A percentile compares a stretch with the other conserved stretches of the same genome.
phyloP scores from a whole-genome alignment of 805 yeast genomes.

The Saturnispora besseyi region DNA sequence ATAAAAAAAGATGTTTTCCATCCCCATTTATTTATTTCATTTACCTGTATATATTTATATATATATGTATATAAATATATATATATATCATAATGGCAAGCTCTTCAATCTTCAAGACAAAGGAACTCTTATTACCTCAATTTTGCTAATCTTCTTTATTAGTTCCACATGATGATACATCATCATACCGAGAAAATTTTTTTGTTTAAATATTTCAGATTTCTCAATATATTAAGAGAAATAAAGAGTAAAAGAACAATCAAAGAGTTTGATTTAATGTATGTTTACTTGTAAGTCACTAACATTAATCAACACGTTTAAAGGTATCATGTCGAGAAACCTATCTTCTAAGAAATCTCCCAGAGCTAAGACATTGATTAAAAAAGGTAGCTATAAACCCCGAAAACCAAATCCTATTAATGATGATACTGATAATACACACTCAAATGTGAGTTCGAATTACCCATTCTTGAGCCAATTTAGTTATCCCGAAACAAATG shows the following conservation, averaged over 20 bases:
- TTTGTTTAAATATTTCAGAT: not conserved
- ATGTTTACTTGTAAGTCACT: not conserved
- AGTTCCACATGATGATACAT: too few species aligned
- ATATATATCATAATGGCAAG: not conserved
- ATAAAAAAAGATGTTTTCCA: not conserved
- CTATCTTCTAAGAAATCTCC: not conserved
- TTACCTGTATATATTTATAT: not conserved
- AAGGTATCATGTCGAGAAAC: not conserved
- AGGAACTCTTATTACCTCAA: not conserved
- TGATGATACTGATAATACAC: not conserved
- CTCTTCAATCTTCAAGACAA: not conserved
- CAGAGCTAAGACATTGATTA: not conserved
- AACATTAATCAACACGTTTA: not conserved
- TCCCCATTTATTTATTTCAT: not conserved
- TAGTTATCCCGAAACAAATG: constrained; percentile 12
- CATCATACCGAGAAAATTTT: not conserved
- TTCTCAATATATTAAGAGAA: not conserved
- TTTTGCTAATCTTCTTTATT: too few species aligned
- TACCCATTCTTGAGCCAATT: constrained; percentile 6
- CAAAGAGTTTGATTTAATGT: not conserved
- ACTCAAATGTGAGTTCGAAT: not conserved
- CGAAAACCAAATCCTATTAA: not conserved
- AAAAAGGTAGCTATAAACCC: not conserved
- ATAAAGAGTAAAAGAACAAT: not conserved
- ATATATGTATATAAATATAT: not conserved